Base-by-base conservation (phyloP, 1,284 basidiomycete species). In the Phlebopus sp. region DNA sequence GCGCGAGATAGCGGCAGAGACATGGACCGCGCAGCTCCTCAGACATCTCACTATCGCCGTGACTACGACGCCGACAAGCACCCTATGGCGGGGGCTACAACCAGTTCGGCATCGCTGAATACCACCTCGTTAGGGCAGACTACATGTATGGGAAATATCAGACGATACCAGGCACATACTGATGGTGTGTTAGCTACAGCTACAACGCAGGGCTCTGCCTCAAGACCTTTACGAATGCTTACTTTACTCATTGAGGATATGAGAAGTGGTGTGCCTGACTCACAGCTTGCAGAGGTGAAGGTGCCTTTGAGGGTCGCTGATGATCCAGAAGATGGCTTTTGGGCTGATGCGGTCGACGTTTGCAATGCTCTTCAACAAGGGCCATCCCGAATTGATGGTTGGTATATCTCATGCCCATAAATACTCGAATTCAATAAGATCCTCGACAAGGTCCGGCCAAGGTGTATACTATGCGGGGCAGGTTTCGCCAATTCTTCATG, bases 341-440 rank as follows among this genome's bases (percentile, higher is more conserved):
- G 85, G 84, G 84, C 79, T 9, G 78, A 85, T 59, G 82, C 84
- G 1, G 71, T 75, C 52, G 79, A 85, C 19, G 69, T 89, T 17
- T 75, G 75, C 42, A 67, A 77, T 13, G 69, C 72, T 49, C 69
- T 89, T 19, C 86, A 89, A 61, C 58, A 61, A 4, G 74, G 81
- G 11, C 81, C 85, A 6, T 78, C 81, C 5, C 70, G 85, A 47
- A 83, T 89, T 49, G 86, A 89, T 63, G 86, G 85, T 83, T 49
- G 39, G 57, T 10, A 15, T 37, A 32, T 4, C 17, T 11, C 43
- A 25, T 18, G 5, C 42, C 23, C 18, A 21, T 6, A 34, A 25
- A 35, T 39, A 15, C 27, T 25, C 46, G 36, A 18, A 27, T 23
- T 21, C 13, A 29, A 39, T 55, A 7, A 60, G 50, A 30, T 36